phyloP scores from a whole-genome alignment of 23 red algal species.

The Agarophyton chilense region DNA sequence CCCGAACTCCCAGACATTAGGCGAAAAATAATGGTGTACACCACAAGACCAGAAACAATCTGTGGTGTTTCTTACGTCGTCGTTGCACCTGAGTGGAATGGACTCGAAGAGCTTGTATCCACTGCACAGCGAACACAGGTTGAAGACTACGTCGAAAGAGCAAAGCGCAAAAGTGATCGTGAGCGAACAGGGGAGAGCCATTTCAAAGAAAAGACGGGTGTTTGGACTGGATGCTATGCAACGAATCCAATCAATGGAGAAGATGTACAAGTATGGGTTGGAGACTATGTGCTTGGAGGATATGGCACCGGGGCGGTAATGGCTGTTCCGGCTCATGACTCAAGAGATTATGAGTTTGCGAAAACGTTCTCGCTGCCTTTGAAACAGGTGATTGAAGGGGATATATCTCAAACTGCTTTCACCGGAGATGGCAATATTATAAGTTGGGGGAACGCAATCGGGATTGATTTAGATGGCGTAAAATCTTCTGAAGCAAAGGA shows the following conservation, averaged over 20 bases:
- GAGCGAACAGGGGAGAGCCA: constrained; percentile 81
- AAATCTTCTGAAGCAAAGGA: constrained; percentile 58
- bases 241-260: constrained; percentile 87
- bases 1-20: constrained; percentile 13
- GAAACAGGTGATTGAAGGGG: constrained; percentile 67
- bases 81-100: constrained; percentile 89
- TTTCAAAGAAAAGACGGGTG: constrained; percentile 78
- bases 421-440: constrained; percentile 72
- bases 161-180: constrained; percentile 72
- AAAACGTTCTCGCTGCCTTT: constrained; percentile 67
- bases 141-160: constrained; percentile 65
- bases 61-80: constrained; percentile 87
- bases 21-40: constrained; percentile 71
- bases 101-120: constrained; percentile 62
- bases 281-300: constrained; percentile 91
- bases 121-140: constrained; percentile 51
- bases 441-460: constrained; percentile 66
- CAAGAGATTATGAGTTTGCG: constrained; percentile 95
- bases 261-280: constrained; percentile 90
- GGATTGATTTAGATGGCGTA: constrained; percentile 78
- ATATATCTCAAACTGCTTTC: constrained; percentile 57
- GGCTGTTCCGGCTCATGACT: constrained; percentile 94
- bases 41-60: constrained; percentile 95
- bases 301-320: constrained; percentile 98
- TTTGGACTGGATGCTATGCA: constrained; percentile 87